Percentiles rank a stretch among this genome's conserved stretches.
Evolutionary conservation across 1,139 yeast species (phyloP).

Genomic region (Suhomyces chickasaworum): DNA sequence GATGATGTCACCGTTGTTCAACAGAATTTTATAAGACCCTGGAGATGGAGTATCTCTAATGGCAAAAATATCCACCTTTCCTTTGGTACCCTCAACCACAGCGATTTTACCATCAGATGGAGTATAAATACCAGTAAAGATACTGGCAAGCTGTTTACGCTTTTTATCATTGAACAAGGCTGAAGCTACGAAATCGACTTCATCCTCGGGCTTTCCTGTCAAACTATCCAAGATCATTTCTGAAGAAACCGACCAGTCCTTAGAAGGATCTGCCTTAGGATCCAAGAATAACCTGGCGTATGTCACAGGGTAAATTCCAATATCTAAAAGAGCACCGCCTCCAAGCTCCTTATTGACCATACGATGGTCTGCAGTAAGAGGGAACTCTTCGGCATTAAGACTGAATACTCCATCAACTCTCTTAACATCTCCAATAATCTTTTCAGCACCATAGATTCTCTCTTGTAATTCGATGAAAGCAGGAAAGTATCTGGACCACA

Average conservation of each 20-base stretch:
- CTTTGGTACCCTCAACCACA: conserved; percentile 24
- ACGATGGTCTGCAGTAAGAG: conserved; percentile 17
- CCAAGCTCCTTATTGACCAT: conserved; percentile 50
- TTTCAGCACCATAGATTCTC: conserved; percentile 42
- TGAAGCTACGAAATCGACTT: conserved; percentile 21
- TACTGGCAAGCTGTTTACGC: conserved; percentile 24
- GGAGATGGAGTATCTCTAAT: conserved; percentile 23
- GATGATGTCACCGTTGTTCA: conserved; percentile 13
- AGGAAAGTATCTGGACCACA: conserved; percentile 69
- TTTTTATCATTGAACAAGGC: conserved; percentile 22
- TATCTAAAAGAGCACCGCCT: conserved; percentile 62
- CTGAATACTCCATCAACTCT: conserved; percentile 46
- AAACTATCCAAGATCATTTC: conserved; percentile 22
- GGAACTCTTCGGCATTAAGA: conserved; percentile 31
- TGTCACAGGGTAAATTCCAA: conserved; percentile 61
- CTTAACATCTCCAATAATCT: conserved; percentile 48
- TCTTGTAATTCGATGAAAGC: conserved; percentile 40
- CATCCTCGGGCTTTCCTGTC: conserved; percentile 19
- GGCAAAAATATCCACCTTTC: conserved; percentile 18
- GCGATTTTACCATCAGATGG: conserved; percentile 19
- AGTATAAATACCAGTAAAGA: conserved; percentile 22
- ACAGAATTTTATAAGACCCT: conserved; percentile 14
- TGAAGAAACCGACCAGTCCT: conserved; percentile 22
- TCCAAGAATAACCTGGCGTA: conserved; percentile 46
- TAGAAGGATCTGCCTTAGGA: conserved; percentile 22